These are phyloP conservation scores for Physcomitrium patens DNA, from an alignment of 225 moss, liverwort and hornwort species.

Conservation along the genomic window DNA sequence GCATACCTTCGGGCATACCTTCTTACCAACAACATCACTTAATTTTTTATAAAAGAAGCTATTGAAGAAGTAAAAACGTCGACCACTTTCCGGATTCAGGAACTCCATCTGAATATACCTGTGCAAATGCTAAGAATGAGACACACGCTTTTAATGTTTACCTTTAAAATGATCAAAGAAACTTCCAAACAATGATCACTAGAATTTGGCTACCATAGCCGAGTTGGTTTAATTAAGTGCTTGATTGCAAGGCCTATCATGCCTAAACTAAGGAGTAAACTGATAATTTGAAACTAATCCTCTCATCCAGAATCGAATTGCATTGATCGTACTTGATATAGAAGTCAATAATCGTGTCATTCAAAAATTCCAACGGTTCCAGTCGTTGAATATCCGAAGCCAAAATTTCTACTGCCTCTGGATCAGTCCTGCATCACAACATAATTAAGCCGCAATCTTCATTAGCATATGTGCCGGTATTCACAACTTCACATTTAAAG, in stretches of 20 bases:
- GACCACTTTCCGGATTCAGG: constrained; percentile 43
- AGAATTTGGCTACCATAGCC: constrained; percentile 6
- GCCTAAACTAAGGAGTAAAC: neutral
- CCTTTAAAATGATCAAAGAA: neutral
- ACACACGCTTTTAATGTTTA: neutral
- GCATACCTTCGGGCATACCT: constrained; percentile 33
- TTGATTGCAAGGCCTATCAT: constrained; percentile 8
- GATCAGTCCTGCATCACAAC: constrained; percentile 68
- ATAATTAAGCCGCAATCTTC: constrained; percentile 10
- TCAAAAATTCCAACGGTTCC: constrained; percentile 77
- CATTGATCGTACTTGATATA: constrained; percentile 75
- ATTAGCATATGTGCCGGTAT: constrained; percentile 12
- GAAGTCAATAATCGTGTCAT: constrained; percentile 94
- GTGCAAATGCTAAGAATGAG: constrained; percentile 34
- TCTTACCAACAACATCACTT: constrained; percentile 43
- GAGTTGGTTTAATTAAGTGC: constrained; percentile 10
- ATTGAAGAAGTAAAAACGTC: constrained; percentile 82
- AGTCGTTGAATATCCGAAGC: constrained; percentile 68
- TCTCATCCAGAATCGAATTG: constrained; percentile 23
- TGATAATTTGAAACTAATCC: constrained; percentile 2
- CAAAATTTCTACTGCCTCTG: constrained; percentile 82
- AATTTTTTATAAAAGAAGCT: constrained; percentile 93
- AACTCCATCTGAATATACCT: constrained; percentile 81
- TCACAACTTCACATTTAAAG: neutral
- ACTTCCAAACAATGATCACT: neutral